phyloP scores from a whole-genome alignment of 768 basidiomycete species.

The Porphyrellus cyaneotinctus region DNA sequence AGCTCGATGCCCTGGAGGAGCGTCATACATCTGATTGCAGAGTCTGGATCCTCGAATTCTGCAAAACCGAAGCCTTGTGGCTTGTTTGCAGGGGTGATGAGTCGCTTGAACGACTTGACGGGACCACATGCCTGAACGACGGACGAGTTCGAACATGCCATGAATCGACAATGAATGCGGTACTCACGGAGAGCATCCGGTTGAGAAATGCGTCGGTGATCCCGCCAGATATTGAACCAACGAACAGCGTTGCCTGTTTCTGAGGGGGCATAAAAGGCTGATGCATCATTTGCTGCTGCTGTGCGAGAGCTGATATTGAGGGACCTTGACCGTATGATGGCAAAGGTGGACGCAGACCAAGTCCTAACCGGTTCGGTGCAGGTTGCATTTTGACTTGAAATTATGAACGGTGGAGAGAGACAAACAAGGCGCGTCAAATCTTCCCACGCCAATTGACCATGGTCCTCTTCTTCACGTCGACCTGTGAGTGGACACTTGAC shows the following conservation, averaged over 20 bases:
- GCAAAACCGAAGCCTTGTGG: slow-evolving; percentile 98
- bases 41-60: slow-evolving; percentile 90
- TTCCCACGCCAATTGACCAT: slow-evolving; percentile 29
- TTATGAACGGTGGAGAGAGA: no score
- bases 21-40: slow-evolving; percentile 71
- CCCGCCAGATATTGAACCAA: slow-evolving; percentile 94
- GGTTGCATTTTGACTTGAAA: slow-evolving; percentile 52
- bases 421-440: no score
- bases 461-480: slow-evolving; percentile 65
- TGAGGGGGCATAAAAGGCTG: slow-evolving; percentile 68
- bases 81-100: slow-evolving; percentile 89
- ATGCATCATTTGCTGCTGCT: slow-evolving; percentile 64
- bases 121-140: slow-evolving; percentile 79
- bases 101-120: slow-evolving; percentile 85
- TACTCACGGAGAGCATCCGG: slow-evolving; percentile 67
- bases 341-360: slow-evolving; percentile 85
- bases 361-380: slow-evolving; percentile 70
- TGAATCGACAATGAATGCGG: background rate
- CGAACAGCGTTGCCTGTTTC: slow-evolving; percentile 75
- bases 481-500: slow-evolving; percentile 27
- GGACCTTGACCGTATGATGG: slow-evolving; percentile 88
- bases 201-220: slow-evolving; percentile 82
- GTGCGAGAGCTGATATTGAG: slow-evolving; percentile 87
- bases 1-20: slow-evolving; percentile 62
- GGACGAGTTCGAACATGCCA: background rate